Evolutionary conservation across 495 filamentous ascomycete genomes (phyloP).

Genomic region (Friedmanniomyces endolithicus): DNA sequence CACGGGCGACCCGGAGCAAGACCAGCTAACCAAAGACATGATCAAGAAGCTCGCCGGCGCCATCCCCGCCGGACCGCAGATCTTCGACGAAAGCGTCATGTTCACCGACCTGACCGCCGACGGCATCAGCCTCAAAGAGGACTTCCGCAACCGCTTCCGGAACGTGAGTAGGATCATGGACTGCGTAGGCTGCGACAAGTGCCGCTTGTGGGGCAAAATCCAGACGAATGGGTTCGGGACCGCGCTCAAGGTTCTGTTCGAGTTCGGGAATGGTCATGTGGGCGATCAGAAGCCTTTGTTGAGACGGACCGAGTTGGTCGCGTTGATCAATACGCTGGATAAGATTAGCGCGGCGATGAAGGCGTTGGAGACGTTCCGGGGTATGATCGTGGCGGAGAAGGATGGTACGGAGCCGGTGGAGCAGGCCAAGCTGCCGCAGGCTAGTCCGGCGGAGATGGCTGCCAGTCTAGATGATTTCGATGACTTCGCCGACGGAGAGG

Average conservation of each 20-base stretch:
- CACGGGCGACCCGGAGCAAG: conserved; percentile 67
- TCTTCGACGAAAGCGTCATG: conserved; percentile 93
- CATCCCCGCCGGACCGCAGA: conserved; percentile 54
- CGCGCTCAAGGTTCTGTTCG: conserved; percentile 88
- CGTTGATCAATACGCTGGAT: conserved; percentile 85
- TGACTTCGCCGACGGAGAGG: conserved; percentile 30
- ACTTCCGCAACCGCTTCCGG: conserved; percentile 93
- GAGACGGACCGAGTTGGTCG: conserved; percentile 81
- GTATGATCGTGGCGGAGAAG: conserved; percentile 38
- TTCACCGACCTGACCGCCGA: conserved; percentile 58
- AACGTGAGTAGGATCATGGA: conserved; percentile 96
- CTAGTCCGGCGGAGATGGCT: conserved; percentile 23
- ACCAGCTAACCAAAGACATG: conserved; percentile 64
- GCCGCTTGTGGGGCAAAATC: conserved; percentile 94
- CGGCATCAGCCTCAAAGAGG: conserved; percentile 67
- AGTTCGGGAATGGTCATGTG: conserved; percentile 59
- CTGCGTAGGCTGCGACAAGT: conserved; percentile 98
- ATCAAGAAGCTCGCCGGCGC: conserved; percentile 56
- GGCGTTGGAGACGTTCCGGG: conserved; percentile 61
- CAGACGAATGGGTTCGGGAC: conserved; percentile 92
- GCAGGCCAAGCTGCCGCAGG: conserved; percentile 20
- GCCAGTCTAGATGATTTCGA: conserved; percentile 33
- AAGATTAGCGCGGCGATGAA: conserved; percentile 66
- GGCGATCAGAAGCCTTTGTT: conserved; percentile 56
- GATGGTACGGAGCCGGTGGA: background rate